Conservation (phyloP, 1,284 basidiomycete species). For the Fomitopsis betulina region DNA sequence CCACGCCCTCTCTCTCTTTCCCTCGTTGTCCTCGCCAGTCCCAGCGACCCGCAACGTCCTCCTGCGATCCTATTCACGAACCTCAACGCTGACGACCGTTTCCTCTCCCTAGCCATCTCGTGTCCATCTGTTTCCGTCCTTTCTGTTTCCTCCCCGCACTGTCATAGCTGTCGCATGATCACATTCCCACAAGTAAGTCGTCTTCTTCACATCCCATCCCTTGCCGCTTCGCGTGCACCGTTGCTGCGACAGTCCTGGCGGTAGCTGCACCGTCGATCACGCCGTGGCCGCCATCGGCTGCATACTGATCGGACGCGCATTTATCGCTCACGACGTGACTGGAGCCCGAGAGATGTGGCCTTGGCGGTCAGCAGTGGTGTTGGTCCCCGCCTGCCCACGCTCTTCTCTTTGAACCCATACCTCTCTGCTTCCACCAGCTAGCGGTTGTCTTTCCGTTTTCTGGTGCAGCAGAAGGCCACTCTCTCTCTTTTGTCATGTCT, state of each 20-base stretch:
- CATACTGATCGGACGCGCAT: constrained; percentile 21
- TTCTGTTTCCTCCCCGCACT: constrained; percentile 25
- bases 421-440: neutral
- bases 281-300: neutral
- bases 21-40: constrained; percentile 29
- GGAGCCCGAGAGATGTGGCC: constrained; percentile 9
- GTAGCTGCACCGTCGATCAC: neutral
- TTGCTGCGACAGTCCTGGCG: neutral
- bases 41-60: constrained; percentile 23
- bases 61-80: constrained; percentile 21
- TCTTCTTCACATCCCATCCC: constrained; percentile 9
- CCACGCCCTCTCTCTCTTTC: constrained; percentile 28
- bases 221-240: neutral
- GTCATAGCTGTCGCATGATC: constrained; percentile 31
- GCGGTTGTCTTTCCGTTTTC: neutral
- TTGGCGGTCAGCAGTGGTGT: neutral
- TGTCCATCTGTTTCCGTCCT: constrained; percentile 16
- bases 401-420: neutral
- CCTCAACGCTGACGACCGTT: constrained; percentile 19
- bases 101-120: constrained; percentile 24
- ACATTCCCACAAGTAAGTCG: constrained; percentile 34
- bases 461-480: neutral
- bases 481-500: constrained; percentile 9
- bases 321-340: constrained; percentile 15
- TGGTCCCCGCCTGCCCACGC: neutral